Evolutionary conservation across 1,139 yeast species (phyloP).

Genomic region (Lodderomyces margitis): DNA sequence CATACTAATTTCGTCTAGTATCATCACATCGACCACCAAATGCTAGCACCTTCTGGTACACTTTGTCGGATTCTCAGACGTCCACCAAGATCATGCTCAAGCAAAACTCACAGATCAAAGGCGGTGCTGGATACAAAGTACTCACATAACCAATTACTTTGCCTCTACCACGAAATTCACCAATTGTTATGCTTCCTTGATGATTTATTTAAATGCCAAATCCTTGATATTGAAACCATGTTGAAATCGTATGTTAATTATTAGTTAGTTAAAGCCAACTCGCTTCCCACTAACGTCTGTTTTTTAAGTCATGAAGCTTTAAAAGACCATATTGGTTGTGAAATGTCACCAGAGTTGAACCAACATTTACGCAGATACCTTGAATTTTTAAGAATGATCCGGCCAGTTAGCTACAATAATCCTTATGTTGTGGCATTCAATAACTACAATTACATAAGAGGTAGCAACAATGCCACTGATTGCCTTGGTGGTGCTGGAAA

Average conservation of each 20-base stretch:
- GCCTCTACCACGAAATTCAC: constrained; percentile 11
- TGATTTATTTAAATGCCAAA: constrained; percentile 12
- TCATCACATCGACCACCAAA: background rate
- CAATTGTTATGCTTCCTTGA: constrained; percentile 13
- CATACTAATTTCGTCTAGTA: background rate
- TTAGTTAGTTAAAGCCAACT: background rate
- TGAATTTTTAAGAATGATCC: constrained; percentile 12
- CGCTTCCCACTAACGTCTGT: too few relatives aligned
- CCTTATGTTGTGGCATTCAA: background rate
- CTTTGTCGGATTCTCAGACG: background rate
- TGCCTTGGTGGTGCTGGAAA: background rate
- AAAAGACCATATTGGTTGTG: background rate
- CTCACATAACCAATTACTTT: background rate
- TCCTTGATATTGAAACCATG: constrained; percentile 12
- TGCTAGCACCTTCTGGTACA: background rate
- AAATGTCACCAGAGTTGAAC: background rate
- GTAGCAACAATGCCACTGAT: background rate
- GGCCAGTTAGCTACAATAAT: constrained; percentile 5
- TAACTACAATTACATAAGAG: background rate
- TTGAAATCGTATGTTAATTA: constrained; percentile 1
- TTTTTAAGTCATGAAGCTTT: constrained; percentile 5
- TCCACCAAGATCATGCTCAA: background rate
- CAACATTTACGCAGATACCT: constrained; percentile 13
- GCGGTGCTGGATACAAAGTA: background rate
- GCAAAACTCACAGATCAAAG: background rate